phyloP scores from a whole-genome alignment of 202 grass and related monocot species.

The Saccharum hybrid region DNA sequence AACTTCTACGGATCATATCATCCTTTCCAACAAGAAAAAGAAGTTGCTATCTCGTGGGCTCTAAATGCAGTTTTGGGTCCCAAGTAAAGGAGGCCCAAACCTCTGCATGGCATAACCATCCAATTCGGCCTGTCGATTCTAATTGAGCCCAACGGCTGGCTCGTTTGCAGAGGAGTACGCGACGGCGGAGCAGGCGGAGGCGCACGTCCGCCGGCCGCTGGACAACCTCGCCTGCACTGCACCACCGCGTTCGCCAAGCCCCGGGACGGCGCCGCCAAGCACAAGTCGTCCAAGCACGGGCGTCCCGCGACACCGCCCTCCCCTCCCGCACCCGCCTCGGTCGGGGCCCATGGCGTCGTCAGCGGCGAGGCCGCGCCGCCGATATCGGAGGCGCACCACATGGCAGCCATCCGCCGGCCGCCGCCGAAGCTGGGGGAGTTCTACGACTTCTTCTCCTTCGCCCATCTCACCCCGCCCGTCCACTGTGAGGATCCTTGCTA shows the following conservation, averaged over 20 bases:
- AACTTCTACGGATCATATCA: background rate
- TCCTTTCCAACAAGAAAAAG: background rate
- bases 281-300: conserved; percentile 51
- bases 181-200: conserved; percentile 66
- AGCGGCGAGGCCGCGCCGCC: conserved; percentile 40
- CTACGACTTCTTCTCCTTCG: conserved; percentile 99
- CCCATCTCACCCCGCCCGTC: conserved; percentile 75
- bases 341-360: conserved; percentile 24
- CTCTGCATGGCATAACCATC: rapidly evolving
- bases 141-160: background rate
- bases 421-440: conserved; percentile 86
- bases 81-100: background rate
- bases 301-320: conserved; percentile 50
- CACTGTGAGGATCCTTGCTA: conserved; percentile 60
- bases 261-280: conserved; percentile 52
- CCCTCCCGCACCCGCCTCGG: conserved; percentile 21
- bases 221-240: conserved; percentile 76
- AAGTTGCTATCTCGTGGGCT: background rate
- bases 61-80: background rate
- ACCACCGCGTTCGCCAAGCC: conserved; percentile 81
- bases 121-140: background rate
- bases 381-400: conserved; percentile 92
- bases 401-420: conserved; percentile 68
- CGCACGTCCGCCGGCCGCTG: conserved; percentile 83
- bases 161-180: conserved; percentile 76